Evolutionary conservation across 352 stramenopile species (phyloP), one percentile per base, ranked within the genome.

Genomic region (Bremia lactucae): DNA sequence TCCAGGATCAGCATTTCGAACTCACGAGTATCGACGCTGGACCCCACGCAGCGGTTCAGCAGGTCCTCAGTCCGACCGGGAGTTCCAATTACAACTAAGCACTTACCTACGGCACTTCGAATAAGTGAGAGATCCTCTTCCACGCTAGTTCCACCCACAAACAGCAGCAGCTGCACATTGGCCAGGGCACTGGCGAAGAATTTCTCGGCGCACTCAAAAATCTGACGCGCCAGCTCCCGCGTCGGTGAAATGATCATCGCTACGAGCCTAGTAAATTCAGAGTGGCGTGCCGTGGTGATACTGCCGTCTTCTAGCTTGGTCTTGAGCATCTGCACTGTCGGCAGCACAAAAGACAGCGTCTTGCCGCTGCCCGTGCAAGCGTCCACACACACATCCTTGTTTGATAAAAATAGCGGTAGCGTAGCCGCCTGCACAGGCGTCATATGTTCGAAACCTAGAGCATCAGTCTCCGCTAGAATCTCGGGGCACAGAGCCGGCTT

Each of bases 1-100:
- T 99, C 96, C 22, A 99, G 61, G 36, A 99, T 95, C 15, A 99
- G 70, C 22, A 98, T 86, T 53, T 98, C 95, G 39, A 99, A 86
- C 64, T 97, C 84, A 23, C 76, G 81, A 11, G 85, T 74, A 52
- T 97, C 87, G 29, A 98, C 46, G 11, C 56, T 75, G 22, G 60
- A 68, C 45, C 69, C 68, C 15, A 76, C 68, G 46, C 74, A 96
- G 68, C 66, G 71, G 42, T 81, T 89, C 55, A 83, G 84, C 44
- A 96, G 81, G 65, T 87, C 91, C 55, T 83, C 79, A 10, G 66
- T 94, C 46, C 70, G 75, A 13, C 77, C 90, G 13, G 83, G 89
- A 26, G 76, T 96, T 36, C 69, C 78, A 29, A 93, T 71, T 19
- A 95, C 71, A 11, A 95, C 65, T 1, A 58, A 74, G 41, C 73